Conservation (phyloP, 345 rosid genomes). For the Eutrema heterophyllum region DNA sequence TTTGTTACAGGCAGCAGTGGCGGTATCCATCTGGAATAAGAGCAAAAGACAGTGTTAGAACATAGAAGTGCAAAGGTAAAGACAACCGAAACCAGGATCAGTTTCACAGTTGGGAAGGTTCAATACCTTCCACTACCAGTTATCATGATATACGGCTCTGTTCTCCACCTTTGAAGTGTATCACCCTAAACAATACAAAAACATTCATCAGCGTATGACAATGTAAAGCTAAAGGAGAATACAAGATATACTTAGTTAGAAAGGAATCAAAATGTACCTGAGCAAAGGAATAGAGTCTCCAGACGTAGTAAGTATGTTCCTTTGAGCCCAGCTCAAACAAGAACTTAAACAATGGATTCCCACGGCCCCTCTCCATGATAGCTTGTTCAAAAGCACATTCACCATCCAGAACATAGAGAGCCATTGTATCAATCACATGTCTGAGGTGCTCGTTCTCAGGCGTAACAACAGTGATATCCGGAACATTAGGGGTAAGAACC, state of each 20-base stretch:
- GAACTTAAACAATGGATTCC: constrained; percentile 85
- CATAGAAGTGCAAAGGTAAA: neutral
- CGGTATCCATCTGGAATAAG: constrained; percentile 74
- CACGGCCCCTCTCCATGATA: constrained; percentile 99
- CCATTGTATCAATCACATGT: constrained; percentile 96
- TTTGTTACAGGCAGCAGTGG: constrained; percentile 76
- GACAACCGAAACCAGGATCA: neutral
- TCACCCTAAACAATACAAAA: constrained; percentile 59
- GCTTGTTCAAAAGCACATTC: constrained; percentile 99
- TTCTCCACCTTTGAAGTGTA: constrained; percentile 97
- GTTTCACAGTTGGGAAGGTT: neutral
- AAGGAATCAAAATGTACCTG: constrained; percentile 48
- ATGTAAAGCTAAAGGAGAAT: neutral
- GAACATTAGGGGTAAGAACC: constrained; percentile 99
- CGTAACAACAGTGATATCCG: constrained; percentile 85
- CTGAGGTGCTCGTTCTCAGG: constrained; percentile 85
- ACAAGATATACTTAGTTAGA: neutral
- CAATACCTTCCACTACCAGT: constrained; percentile 97
- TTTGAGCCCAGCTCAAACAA: constrained; percentile 93
- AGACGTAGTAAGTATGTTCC: constrained; percentile 93
- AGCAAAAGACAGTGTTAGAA: neutral
- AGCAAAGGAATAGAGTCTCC: constrained; percentile 98
- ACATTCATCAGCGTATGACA: constrained; percentile 2
- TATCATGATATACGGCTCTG: constrained; percentile 97
- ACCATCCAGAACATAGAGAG: constrained; percentile 93